Conservation (phyloP, 306 rosid genomes). For the Pueraria montana region DNA sequence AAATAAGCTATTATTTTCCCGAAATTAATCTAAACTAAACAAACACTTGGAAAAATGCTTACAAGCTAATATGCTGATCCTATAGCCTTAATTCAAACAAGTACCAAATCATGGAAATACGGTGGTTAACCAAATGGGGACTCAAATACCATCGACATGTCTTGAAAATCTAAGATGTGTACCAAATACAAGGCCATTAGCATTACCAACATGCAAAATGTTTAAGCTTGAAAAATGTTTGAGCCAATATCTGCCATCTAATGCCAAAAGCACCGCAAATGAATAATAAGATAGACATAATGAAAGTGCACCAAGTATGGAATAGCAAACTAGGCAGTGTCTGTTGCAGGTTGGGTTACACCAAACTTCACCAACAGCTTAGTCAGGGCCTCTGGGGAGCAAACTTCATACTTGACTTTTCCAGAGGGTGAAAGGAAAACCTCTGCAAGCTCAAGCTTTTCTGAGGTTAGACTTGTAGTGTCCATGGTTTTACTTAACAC, state of each 20-base stretch:
- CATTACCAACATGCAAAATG: constrained; percentile 29
- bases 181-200: constrained; percentile 37
- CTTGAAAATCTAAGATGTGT: background rate
- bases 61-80: constrained; percentile 1
- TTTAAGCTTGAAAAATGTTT: background rate
- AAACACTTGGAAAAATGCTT: background rate
- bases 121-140: background rate
- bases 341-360: constrained; percentile 63
- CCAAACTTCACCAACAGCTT: constrained; percentile 61
- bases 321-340: constrained; percentile 55
- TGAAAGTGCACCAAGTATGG: constrained; percentile 24
- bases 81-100: constrained; percentile 1
- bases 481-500: constrained; percentile 67
- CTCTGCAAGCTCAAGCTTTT: constrained; percentile 63
- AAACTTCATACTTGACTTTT: constrained; percentile 64
- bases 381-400: constrained; percentile 56
- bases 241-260: constrained; percentile 14
- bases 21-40: background rate
- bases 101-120: background rate
- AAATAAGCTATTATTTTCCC: background rate
- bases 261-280: constrained; percentile 12
- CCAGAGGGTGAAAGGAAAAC: constrained; percentile 61
- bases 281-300: constrained; percentile 15
- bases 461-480: constrained; percentile 59
- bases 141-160: constrained; percentile 7